Evolutionary conservation across 2,329 filamentous ascomycete species (phyloP).

Genomic region (Penicillium polonicum): DNA sequence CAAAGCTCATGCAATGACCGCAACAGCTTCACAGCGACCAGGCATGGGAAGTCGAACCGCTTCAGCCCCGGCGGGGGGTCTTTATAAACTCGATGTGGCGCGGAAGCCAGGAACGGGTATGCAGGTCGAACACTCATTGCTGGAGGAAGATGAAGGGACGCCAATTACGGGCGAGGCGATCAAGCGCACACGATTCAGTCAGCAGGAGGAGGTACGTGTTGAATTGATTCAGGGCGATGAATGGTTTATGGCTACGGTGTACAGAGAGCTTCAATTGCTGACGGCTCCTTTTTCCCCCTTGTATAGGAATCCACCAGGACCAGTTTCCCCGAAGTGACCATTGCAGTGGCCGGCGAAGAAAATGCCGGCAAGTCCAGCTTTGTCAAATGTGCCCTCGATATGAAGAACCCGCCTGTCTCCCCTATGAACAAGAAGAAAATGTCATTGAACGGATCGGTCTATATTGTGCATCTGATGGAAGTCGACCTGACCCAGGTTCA

Average conservation of each 20-base stretch:
- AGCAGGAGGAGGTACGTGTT: constrained; percentile 28
- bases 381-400: constrained; percentile 56
- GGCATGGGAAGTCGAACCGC: constrained; percentile 34
- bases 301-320: constrained; percentile 28
- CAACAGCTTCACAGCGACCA: constrained; percentile 30
- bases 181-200: constrained; percentile 14
- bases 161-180: constrained; percentile 13
- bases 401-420: constrained; percentile 46
- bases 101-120: constrained; percentile 20
- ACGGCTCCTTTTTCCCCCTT: not conserved
- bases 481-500: constrained; percentile 54
- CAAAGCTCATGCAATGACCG: constrained; percentile 26
- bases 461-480: constrained; percentile 59
- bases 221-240: not conserved
- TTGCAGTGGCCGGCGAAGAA: constrained; percentile 56
- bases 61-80: constrained; percentile 35
- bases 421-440: constrained; percentile 53
- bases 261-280: constrained; percentile 12
- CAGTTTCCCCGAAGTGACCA: constrained; percentile 55
- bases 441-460: constrained; percentile 55
- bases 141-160: constrained; percentile 33
- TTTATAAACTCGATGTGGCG: constrained; percentile 29
- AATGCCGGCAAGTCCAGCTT: constrained; percentile 61
- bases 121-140: constrained; percentile 24
- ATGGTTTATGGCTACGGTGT: not conserved